phyloP scores from a whole-genome alignment of 2,329 filamentous ascomycete genomes.

The Arthrobotrys pseudoclavata region DNA sequence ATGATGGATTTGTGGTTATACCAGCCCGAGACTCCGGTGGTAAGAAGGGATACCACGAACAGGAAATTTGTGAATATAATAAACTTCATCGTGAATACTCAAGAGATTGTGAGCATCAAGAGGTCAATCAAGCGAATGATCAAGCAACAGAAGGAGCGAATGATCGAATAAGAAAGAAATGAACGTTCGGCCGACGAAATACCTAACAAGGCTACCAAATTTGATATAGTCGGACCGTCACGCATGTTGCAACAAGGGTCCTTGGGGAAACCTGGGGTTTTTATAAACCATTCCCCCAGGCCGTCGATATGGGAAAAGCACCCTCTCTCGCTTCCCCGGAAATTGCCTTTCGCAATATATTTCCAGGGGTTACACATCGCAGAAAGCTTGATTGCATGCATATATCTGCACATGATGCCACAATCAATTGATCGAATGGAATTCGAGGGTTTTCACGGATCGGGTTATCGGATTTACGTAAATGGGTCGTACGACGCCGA shows the following conservation, averaged over 20 bases:
- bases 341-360: background rate
- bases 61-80: background rate
- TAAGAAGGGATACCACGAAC: conserved; percentile 4
- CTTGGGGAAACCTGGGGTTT: conserved; percentile 4
- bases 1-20: conserved; percentile 36
- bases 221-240: background rate
- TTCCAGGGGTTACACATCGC: conserved; percentile 22
- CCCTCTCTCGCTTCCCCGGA: conserved; percentile 1
- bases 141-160: background rate
- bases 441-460: background rate
- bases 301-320: too few species aligned
- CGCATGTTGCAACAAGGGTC: background rate
- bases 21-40: conserved; percentile 13
- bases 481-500: background rate
- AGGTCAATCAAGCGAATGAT: conserved; percentile 6
- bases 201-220: background rate
- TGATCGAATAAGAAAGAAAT: background rate
- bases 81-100: conserved; percentile 14
- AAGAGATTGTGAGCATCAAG: background rate
- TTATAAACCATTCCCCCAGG: background rate
- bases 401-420: conserved; percentile 15
- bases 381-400: background rate
- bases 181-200: too few species aligned
- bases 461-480: conserved; percentile 2
- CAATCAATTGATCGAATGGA: background rate